Conservation (phyloP, 2,329 filamentous ascomycete genomes). For the Trichoderma citrinoviride region DNA sequence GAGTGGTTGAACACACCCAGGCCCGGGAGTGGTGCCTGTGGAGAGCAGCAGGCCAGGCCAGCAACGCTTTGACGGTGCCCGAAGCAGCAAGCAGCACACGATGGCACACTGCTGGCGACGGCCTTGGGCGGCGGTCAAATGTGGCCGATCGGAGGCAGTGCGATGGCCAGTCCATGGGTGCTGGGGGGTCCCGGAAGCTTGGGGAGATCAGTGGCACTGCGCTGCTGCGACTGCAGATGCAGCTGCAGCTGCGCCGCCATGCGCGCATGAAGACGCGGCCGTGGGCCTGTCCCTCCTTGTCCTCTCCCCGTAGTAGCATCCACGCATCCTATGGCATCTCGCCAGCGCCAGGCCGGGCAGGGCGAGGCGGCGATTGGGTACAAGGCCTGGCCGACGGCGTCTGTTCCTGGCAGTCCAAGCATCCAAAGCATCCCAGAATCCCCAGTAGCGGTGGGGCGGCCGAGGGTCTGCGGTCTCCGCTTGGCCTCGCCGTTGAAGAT, state of each 20-base stretch:
- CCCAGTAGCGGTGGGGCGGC: constrained; percentile 14
- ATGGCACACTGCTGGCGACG: constrained; percentile 1
- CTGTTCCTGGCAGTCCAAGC: constrained; percentile 19
- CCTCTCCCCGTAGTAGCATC: constrained; percentile 24
- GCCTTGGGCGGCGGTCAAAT: constrained; percentile 18
- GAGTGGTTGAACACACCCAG: constrained; percentile 30
- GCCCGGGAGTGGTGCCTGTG: constrained; percentile 28
- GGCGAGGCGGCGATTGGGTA: constrained; percentile 38
- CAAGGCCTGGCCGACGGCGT: constrained; percentile 30
- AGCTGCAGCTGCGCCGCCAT: constrained; percentile 44
- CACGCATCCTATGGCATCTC: constrained; percentile 24
- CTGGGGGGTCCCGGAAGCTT: constrained; percentile 16
- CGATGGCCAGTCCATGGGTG: constrained; percentile 11
- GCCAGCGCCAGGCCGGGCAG: constrained; percentile 25
- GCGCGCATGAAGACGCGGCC: constrained; percentile 34
- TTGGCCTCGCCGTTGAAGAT: constrained; percentile 13
- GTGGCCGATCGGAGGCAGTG: constrained; percentile 22
- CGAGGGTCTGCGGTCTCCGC: constrained; percentile 7
- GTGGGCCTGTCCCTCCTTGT: not conserved
- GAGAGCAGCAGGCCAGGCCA: not conserved
- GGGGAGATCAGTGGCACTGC: constrained; percentile 21
- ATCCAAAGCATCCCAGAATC: not conserved
- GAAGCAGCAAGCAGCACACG: not conserved
- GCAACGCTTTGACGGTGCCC: not conserved
- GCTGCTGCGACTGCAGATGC: constrained; percentile 15